Evolutionary conservation across 441 rosid species (phyloP), one percentile per base, ranked within the genome.

Genomic region (Pelargonium myrrhifolium): DNA sequence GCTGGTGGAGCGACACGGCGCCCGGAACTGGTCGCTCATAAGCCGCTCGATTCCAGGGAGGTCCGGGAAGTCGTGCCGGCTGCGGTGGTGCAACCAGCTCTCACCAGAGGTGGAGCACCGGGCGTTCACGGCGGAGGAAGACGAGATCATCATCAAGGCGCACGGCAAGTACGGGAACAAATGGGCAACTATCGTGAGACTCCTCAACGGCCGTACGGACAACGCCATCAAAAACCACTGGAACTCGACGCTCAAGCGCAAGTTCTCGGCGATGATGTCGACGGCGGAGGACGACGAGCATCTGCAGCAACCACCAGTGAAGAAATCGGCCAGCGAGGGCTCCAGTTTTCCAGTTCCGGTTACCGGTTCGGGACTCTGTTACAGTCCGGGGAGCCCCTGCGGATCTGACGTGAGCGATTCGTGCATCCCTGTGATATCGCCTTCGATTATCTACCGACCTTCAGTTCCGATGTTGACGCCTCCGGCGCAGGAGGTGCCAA

Each of bases 71-170:
- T 88, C 94, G 1, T 88, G 89, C 68, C 75, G 94, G 68, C 80
- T 88, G 51, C 88, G 89, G 11, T 88, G 94, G 94, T 86, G 94
- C 68, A 88, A 88, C 79, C 91, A 88, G 84, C 85, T 88, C 24
- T 88, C 92, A 0, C 92, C 94, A 0, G 85, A 79, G 79, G 95
- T 89, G 6, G 87, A 89, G 69, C 94, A 85, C 76, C 73, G 89
- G 62, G 87, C 92, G 3, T 88, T 86, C 73, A 40, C 82, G 3
- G 68, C 82, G 0, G 86, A 88, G 47, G 92, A 88, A 71, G 88
- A 86, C 62, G 85, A 85, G 0, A 79, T 84, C 42, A 88, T 86
- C 59, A 67, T 85, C 58, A 62, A 74, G 49, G 94, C 94, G 6
- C 89, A 85, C 58, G 83, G 0, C 84, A 81, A 5, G 31, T 79